Base-by-base conservation (phyloP, 345 rosid species). In the Heritiera littoralis region DNA sequence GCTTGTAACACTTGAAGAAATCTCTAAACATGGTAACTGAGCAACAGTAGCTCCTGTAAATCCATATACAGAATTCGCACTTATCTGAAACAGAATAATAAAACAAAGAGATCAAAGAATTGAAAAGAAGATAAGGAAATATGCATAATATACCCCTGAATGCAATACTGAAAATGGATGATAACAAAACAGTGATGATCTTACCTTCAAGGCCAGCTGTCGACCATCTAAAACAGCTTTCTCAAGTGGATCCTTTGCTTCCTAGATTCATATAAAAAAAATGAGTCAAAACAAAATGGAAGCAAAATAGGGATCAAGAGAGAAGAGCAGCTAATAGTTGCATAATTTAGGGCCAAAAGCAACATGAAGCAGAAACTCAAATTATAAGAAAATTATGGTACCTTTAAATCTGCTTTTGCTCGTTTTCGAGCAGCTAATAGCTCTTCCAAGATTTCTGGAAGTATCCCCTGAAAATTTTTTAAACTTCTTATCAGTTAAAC, bases 401-500 rank as follows among this genome's bases (percentile, higher is more conserved):
- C 98, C 97, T 94, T 94, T 81, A 96, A 79, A 86, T 96, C 99
- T 43, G 95, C 94, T 87, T 94, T 96, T 74, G 99, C 98, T 89
- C 95, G 89, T 88, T 88, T 96, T 59, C 99, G 97, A 78, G 99
- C 99, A 77, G 88, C 67, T 81, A 96, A 80, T 58, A 96, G 85
- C 84, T 94, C 99, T 90, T 94, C 99, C 52, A 96, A 98, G 82
- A 96, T 96, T 87, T 96, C 99, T 78, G 99, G 99, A 85, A 96
- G 98, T 79, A 96, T 90, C 79, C 98, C 98, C 98, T 96, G 87
- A 72, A 87, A 86, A 66, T 10, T 28, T 28, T 72, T 40, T 49
- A 80, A 75, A 3, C 70, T 18, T 67, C 56, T 9, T 58, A 56
- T 71, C 75, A 78, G 40, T 45, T 77, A 78, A 54, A 75, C 66